Evolutionary conservation across 345 rosid genomes (phyloP).

Genomic region (Dipteronia dyeriana): DNA sequence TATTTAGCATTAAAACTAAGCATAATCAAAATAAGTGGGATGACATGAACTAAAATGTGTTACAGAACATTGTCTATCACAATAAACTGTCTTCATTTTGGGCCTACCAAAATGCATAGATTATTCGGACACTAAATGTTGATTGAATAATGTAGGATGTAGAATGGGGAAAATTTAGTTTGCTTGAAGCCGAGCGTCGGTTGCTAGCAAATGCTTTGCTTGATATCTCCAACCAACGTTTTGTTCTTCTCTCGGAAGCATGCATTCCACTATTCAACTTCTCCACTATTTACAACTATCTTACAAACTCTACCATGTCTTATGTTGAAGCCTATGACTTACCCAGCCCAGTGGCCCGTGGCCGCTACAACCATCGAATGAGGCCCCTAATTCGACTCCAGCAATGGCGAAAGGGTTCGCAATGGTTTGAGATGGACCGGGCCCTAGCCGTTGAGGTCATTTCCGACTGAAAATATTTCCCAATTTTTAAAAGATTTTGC

Average conservation of each 20-base stretch:
- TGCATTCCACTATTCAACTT: constrained; percentile 87
- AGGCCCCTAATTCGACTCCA: constrained; percentile 39
- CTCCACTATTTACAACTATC: constrained; percentile 61
- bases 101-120: not conserved
- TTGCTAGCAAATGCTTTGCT: constrained; percentile 77
- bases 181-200: constrained; percentile 86
- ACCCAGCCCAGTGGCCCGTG: constrained; percentile 59
- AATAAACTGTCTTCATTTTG: not conserved
- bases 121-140: not conserved
- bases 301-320: constrained; percentile 43
- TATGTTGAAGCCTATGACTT: constrained; percentile 58
- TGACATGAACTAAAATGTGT: not conserved
- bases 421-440: constrained; percentile 85
- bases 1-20: too few relatives aligned
- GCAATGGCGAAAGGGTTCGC: constrained; percentile 89
- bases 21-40: not conserved
- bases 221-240: constrained; percentile 60
- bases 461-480: constrained; percentile 53
- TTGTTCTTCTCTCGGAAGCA: constrained; percentile 80
- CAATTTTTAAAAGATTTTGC: constrained; percentile 46
- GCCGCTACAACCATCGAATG: constrained; percentile 60
- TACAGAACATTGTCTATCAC: not conserved
- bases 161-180: constrained; percentile 67
- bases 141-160: constrained; percentile 41
- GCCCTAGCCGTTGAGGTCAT: constrained; percentile 58